These are phyloP conservation scores for Chromosphaera perkinsii DNA, from an alignment of 208 protist species.

Conservation along the genomic window DNA sequence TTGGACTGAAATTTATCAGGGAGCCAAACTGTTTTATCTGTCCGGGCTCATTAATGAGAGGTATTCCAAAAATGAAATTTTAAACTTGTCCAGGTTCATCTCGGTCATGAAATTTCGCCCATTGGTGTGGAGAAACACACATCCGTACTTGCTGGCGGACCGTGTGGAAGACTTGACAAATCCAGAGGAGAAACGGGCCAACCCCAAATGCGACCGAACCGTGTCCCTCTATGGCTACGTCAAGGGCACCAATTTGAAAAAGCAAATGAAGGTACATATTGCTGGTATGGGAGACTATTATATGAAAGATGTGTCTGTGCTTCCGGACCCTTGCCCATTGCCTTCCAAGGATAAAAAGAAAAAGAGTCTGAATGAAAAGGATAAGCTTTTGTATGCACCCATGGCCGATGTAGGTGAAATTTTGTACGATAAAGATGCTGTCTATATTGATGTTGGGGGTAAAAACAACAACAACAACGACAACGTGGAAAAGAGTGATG, in stretches of 20 bases:
- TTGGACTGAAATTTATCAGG: slow-evolving; percentile 81
- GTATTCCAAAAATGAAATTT: slow-evolving; percentile 80
- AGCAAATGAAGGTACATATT: slow-evolving; percentile 70
- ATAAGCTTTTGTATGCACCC: slow-evolving; percentile 91
- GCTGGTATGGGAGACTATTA: slow-evolving; percentile 92
- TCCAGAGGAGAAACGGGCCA: slow-evolving; percentile 66
- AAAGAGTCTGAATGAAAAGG: slow-evolving; percentile 80
- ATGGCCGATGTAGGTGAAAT: slow-evolving; percentile 88
- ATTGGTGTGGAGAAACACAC: slow-evolving; percentile 88
- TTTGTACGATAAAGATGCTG: slow-evolving; percentile 93
- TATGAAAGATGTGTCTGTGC: slow-evolving; percentile 71
- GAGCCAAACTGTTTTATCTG: slow-evolving; percentile 95
- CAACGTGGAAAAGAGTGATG: slow-evolving; percentile 40
- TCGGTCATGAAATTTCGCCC: slow-evolving; percentile 93
- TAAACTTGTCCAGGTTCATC: slow-evolving; percentile 90
- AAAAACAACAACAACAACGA: slow-evolving; percentile 57
- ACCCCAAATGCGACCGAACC: slow-evolving; percentile 53
- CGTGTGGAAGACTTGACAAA: slow-evolving; percentile 95
- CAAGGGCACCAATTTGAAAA: slow-evolving; percentile 83
- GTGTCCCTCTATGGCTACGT: slow-evolving; percentile 96
- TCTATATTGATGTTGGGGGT: slow-evolving; percentile 83
- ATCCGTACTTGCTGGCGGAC: slow-evolving; percentile 90
- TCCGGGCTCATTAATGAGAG: slow-evolving; percentile 64
- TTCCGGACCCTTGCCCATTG: slow-evolving; percentile 89
- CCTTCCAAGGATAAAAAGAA: slow-evolving; percentile 62